Evolutionary conservation across 2,329 filamentous ascomycete species (phyloP).

Genomic region (Sclerotinia spermophila): DNA sequence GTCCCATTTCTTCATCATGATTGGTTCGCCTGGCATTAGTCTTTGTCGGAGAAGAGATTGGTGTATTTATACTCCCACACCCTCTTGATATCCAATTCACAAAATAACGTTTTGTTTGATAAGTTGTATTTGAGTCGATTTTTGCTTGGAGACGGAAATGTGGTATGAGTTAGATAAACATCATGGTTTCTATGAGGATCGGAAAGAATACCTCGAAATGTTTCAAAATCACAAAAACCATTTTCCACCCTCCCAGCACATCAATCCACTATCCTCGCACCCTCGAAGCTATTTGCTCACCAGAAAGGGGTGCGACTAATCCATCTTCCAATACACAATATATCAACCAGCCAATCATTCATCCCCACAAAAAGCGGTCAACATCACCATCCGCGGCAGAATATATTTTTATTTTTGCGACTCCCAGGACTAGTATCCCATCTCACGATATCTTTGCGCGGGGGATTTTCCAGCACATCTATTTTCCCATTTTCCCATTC

Average conservation of each 20-base stretch:
- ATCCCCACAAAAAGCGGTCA: background rate
- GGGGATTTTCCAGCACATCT: background rate
- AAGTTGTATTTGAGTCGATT: background rate
- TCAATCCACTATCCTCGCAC: background rate
- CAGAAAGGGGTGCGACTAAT: background rate
- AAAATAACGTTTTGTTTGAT: no score
- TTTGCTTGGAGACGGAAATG: background rate
- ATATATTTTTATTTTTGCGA: slow-evolving; percentile 16
- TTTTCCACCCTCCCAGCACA: background rate
- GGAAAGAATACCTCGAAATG: background rate
- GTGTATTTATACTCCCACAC: no score
- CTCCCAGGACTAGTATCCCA: background rate
- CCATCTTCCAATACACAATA: background rate
- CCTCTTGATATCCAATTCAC: background rate
- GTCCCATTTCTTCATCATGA: background rate
- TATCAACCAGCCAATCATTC: background rate
- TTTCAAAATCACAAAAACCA: background rate
- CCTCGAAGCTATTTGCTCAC: no score
- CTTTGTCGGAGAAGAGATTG: background rate
- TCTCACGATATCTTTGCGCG: background rate
- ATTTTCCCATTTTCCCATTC: no score
- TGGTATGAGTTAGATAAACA: background rate
- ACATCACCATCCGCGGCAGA: background rate
- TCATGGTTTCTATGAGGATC: background rate
- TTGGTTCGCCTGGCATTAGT: background rate